Evolutionary conservation across 306 rosid species (phyloP).

Genomic region (Crotalaria pallida): DNA sequence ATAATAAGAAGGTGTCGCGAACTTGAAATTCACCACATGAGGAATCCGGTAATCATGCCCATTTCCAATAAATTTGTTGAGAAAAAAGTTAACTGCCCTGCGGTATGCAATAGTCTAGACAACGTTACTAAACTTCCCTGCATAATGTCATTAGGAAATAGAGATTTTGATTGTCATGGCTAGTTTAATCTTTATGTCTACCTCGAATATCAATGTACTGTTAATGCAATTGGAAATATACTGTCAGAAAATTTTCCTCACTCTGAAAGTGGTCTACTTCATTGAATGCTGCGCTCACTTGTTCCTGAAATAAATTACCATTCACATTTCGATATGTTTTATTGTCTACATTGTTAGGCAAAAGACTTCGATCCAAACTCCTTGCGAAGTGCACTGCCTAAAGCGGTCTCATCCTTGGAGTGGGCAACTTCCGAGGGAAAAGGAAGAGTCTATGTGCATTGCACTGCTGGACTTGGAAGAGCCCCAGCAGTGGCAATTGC

Average conservation of each 20-base stretch:
- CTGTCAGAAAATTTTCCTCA: neutral
- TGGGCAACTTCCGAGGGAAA: conserved; percentile 80
- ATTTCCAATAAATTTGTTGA: neutral
- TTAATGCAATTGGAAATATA: neutral
- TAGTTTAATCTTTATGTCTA: neutral
- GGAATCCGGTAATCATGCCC: conserved; percentile 61
- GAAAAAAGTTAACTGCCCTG: neutral
- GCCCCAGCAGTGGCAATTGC: conserved; percentile 91
- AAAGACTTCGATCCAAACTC: conserved; percentile 89
- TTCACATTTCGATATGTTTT: neutral
- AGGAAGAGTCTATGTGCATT: conserved; percentile 79
- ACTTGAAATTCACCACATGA: conserved; percentile 65
- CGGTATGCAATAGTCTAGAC: neutral
- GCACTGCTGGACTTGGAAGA: conserved; percentile 94
- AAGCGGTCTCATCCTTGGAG: conserved; percentile 86
- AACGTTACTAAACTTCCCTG: neutral
- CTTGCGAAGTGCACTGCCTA: conserved; percentile 63
- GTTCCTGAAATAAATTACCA: neutral
- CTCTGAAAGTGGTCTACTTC: neutral
- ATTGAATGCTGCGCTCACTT: neutral
- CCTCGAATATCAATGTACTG: neutral
- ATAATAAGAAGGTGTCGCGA: conserved; percentile 51
- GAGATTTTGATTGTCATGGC: neutral
- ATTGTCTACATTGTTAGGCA: conserved; percentile 47
- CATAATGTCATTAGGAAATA: neutral